These are phyloP conservation scores for Sechiopsis laciniata DNA, from an alignment of 306 rosid genomes.

Conservation along the genomic window DNA sequence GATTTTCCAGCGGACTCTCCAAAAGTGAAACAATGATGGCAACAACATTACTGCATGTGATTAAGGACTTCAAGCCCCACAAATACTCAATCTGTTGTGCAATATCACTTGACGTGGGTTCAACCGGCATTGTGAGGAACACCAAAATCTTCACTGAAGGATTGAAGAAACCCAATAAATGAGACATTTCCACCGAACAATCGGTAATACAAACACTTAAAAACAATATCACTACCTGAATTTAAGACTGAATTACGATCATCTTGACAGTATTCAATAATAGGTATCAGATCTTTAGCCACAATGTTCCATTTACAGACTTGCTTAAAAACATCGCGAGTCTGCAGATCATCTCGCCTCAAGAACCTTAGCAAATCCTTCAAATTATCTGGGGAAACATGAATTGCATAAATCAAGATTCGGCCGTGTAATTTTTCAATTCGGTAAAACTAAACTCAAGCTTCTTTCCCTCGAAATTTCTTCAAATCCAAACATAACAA, in stretches of 20 bases:
- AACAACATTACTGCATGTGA: constrained; percentile 51
- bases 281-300: constrained; percentile 65
- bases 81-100: constrained; percentile 74
- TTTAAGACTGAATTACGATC: constrained; percentile 70
- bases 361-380: constrained; percentile 86
- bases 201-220: background rate
- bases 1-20: constrained; percentile 78
- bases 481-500: background rate
- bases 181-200: background rate
- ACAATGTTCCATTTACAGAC: constrained; percentile 83
- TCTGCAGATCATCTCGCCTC: constrained; percentile 84
- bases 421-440: background rate
- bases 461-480: background rate
- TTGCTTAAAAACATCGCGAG: constrained; percentile 78
- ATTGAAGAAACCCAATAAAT: background rate
- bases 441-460: background rate
- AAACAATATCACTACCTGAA: constrained; percentile 39
- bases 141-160: constrained; percentile 79
- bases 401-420: background rate
- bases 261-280: constrained; percentile 53
- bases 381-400: constrained; percentile 54
- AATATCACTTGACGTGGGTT: constrained; percentile 59
- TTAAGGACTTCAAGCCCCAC: constrained; percentile 71
- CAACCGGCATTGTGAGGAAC: constrained; percentile 88
- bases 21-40: constrained; percentile 60